These are phyloP conservation scores for Phoma sp. DNA, from an alignment of 2,329 filamentous ascomycete species.

Conservation along the genomic window DNA sequence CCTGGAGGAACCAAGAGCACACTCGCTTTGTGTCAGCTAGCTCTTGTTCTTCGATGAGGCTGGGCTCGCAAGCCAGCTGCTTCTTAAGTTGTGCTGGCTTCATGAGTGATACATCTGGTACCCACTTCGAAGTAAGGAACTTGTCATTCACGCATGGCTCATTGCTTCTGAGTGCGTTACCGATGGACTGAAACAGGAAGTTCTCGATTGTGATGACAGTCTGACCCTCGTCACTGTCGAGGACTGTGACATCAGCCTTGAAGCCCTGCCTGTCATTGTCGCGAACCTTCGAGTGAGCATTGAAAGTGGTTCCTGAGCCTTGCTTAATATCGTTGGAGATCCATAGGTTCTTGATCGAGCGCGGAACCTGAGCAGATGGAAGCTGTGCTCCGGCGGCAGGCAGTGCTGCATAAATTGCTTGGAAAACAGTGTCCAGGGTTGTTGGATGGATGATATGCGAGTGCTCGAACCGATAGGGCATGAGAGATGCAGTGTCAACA, in stretches of 20 bases:
- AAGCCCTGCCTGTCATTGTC: conserved; percentile 25
- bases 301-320: not conserved
- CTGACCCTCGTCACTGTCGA: not conserved
- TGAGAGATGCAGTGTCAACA: not conserved
- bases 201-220: conserved; percentile 6
- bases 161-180: not conserved
- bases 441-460: conserved; percentile 17
- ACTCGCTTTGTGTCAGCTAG: not conserved
- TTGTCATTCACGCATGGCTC: conserved; percentile 13
- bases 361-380: conserved; percentile 14
- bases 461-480: conserved; percentile 2
- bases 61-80: not conserved
- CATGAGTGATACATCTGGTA: conserved; percentile 5
- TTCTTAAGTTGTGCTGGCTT: not conserved
- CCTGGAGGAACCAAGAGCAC: conserved; percentile 1
- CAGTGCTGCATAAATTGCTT: conserved; percentile 8
- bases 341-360: conserved; percentile 16
- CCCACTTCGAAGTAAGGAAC: conserved; percentile 6
- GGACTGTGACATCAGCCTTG: conserved; percentile 4
- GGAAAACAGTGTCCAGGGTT: conserved; percentile 18
- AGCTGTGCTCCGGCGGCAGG: conserved; percentile 5
- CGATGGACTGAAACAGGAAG: conserved; percentile 11
- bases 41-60: not conserved
- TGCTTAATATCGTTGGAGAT: conserved; percentile 5
- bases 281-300: not conserved